Evolutionary conservation across 139 green algal species (phyloP).

Genomic region (Haematococcus lacustris): DNA sequence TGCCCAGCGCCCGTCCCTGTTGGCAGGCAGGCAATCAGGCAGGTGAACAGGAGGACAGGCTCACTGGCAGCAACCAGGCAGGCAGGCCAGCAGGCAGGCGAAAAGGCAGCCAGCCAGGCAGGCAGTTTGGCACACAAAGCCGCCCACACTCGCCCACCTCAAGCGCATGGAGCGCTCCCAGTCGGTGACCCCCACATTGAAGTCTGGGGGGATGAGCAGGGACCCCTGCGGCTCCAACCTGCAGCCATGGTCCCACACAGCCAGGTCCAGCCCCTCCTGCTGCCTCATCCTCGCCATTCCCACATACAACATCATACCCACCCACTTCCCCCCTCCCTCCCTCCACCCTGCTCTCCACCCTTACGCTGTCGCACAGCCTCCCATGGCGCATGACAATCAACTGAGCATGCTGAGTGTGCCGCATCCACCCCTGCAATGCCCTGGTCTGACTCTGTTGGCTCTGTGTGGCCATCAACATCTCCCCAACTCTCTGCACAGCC

Average conservation of each 20-base stretch:
- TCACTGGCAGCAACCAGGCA: not conserved
- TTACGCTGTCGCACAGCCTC: too few relatives aligned
- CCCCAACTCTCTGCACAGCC: too few relatives aligned
- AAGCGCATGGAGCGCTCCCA: constrained; percentile 74
- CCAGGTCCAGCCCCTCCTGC: not conserved
- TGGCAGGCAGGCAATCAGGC: not conserved
- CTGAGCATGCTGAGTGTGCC: too few relatives aligned
- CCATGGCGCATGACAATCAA: too few relatives aligned
- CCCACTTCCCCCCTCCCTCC: too few relatives aligned
- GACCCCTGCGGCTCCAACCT: constrained; percentile 62
- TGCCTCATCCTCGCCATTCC: too few relatives aligned
- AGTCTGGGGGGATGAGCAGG: constrained; percentile 71
- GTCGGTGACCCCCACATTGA: constrained; percentile 73
- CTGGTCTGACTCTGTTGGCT: too few relatives aligned
- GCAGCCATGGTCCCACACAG: constrained; percentile 18
- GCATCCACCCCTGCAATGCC: too few relatives aligned
- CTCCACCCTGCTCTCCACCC: too few relatives aligned
- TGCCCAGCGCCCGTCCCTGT: constrained; percentile 18
- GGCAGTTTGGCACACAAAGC: not conserved
- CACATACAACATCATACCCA: too few relatives aligned
- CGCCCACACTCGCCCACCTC: constrained; percentile 12
- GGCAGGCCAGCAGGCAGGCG: not conserved
- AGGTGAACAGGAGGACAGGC: not conserved
- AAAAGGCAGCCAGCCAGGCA: not conserved
- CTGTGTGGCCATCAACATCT: too few relatives aligned